phyloP scores from a whole-genome alignment of 2,329 filamentous ascomycete species.

The Chaetomium sp. region DNA sequence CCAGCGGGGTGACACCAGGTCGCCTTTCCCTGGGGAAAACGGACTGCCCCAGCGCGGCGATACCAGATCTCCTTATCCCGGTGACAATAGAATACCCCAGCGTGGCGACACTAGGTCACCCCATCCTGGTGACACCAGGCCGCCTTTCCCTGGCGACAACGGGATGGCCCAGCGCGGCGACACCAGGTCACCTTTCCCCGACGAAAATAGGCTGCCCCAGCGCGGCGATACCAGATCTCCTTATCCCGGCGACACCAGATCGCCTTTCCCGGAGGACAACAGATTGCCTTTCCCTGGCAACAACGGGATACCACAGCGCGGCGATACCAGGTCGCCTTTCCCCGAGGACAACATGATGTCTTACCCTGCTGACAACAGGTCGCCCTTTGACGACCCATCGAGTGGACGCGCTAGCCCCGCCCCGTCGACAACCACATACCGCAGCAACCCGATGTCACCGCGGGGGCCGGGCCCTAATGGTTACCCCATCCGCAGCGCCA shows the following conservation, averaged over 20 bases:
- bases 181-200: not conserved
- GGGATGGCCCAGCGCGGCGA: constrained; percentile 11
- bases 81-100: constrained; percentile 1
- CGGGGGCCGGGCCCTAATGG: constrained; percentile 32
- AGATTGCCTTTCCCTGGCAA: not conserved
- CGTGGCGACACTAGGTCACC: constrained; percentile 6
- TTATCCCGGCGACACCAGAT: not conserved
- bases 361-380: constrained; percentile 2
- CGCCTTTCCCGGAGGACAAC: not conserved
- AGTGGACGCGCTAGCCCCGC: constrained; percentile 38
- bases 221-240: not conserved
- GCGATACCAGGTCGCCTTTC: constrained; percentile 3
- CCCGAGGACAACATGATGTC: not conserved
- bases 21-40: not conserved
- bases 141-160: not conserved
- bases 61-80: not conserved
- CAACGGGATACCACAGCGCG: constrained; percentile 1
- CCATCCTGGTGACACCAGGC: not conserved
- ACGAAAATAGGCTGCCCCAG: not conserved
- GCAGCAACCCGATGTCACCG: constrained; percentile 31
- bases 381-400: constrained; percentile 31
- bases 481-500: constrained; percentile 36
- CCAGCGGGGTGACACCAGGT: not conserved
- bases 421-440: constrained; percentile 37
- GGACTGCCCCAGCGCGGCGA: not conserved